Base-by-base conservation (phyloP, 2,329 filamentous ascomycete species). In the Diaporthe vaccinii region DNA sequence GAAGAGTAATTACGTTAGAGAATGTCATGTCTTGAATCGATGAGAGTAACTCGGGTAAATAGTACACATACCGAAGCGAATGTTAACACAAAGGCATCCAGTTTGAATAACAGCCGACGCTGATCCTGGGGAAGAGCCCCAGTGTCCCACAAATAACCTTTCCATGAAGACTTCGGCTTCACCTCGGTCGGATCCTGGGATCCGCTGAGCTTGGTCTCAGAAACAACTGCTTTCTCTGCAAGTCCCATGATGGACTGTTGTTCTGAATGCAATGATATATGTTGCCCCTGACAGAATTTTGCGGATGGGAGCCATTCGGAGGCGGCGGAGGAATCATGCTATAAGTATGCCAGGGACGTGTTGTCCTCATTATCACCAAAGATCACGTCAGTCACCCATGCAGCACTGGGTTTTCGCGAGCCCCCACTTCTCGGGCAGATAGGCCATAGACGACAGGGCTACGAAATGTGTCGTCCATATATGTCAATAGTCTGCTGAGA, bases 61-160 rank as follows among this genome's bases (percentile, higher is more conserved):
- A 17, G 4, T 25, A 31, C 14, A 51, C 62, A 12, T 34, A 67
- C 62, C 31, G 81, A 83, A 2, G 81, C 80, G 77, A 84, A 82
- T 0, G 82, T 84, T 46, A 84, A 77, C 12, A 84, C 78, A 51
- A 82, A 83, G 7, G 81, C 82, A 20, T 84, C 83, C 2, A 83
- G 74, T 62, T 84, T 84, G 79, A 83, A 82, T 9, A 84, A 77
- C 22, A 84, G 76, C 73, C 79, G 77, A 9, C 82, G 81, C 77
- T 84, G 80, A 36, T 83, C 80, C 9, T 77, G 72, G 0, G 82
- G 81, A 15, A 82, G 78, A 61, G 83, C 82, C 80, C 80, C 82
- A 0, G 82, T 82, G 74, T 84, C 82, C 84, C 83, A 85, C 15
- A 85, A 58, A 72, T 83, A 82, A 12, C 83, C 81, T 49, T 83